These are phyloP conservation scores for Emmonsiellopsis sp. DNA, from an alignment of 2,329 filamentous ascomycete species.

Conservation along the genomic window DNA sequence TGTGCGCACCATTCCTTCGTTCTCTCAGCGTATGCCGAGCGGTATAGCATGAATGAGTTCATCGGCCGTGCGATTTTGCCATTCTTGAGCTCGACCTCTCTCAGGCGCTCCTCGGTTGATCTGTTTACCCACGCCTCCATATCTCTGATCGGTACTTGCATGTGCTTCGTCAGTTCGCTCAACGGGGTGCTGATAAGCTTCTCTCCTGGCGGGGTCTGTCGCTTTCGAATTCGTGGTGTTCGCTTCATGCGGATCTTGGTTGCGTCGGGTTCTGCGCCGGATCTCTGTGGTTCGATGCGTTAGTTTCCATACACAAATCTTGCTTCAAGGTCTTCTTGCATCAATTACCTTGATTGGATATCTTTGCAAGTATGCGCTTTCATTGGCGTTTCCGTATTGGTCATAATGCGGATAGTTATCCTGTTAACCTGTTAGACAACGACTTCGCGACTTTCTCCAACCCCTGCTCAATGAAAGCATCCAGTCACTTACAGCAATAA, in stretches of 20 bases:
- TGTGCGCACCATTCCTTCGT: slow-evolving; percentile 72
- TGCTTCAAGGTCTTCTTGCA: no score
- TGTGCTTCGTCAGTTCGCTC: slow-evolving; percentile 15
- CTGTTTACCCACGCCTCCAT: slow-evolving; percentile 75
- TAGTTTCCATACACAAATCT: neutral
- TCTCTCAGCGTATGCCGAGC: slow-evolving; percentile 81
- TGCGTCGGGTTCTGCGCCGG: neutral
- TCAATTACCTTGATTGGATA: no score
- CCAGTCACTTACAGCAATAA: neutral
- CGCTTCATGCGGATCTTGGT: slow-evolving; percentile 12
- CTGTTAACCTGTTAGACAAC: slow-evolving; percentile 1
- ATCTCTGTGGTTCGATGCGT: neutral
- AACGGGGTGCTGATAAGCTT: slow-evolving; percentile 13
- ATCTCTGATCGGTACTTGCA: slow-evolving; percentile 56
- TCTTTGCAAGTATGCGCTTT: slow-evolving; percentile 4
- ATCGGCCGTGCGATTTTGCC: slow-evolving; percentile 84
- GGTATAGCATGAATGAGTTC: slow-evolving; percentile 98
- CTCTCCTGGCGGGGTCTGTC: slow-evolving; percentile 9
- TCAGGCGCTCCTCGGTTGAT: slow-evolving; percentile 53
- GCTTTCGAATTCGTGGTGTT: slow-evolving; percentile 13
- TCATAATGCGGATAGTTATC: slow-evolving; percentile 1
- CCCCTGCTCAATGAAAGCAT: neutral
- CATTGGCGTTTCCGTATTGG: slow-evolving; percentile 5
- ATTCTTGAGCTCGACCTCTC: slow-evolving; percentile 61
- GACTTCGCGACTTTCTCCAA: neutral